phyloP scores from a whole-genome alignment of 495 filamentous ascomycete species.

The Penicillium psychrofluorescens region DNA sequence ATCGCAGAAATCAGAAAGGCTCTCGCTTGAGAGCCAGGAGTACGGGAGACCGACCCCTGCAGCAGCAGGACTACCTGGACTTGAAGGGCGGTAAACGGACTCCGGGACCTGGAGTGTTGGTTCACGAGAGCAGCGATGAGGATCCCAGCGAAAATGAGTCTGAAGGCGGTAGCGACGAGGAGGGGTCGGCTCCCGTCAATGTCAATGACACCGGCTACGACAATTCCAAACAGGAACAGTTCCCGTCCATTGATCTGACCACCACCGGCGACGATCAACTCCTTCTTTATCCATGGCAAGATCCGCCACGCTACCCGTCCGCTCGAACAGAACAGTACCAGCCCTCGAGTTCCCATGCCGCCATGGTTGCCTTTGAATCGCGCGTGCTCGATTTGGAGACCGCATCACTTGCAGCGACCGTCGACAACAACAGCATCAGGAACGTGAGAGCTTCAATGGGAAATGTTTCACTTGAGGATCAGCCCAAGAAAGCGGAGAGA shows the following conservation, averaged over 20 bases:
- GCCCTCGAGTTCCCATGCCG: conserved; percentile 36
- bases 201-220: conserved; percentile 23
- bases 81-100: conserved; percentile 21
- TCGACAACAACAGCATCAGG: conserved; percentile 53
- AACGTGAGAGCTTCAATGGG: conserved; percentile 52
- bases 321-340: conserved; percentile 29
- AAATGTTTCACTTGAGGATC: conserved; percentile 49
- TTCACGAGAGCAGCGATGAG: conserved; percentile 39
- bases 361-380: conserved; percentile 37
- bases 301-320: conserved; percentile 22
- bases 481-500: conserved; percentile 28
- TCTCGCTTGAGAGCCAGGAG: conserved; percentile 38
- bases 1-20: conserved; percentile 11
- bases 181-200: conserved; percentile 25
- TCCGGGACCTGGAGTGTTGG: conserved; percentile 39
- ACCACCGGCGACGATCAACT: conserved; percentile 14
- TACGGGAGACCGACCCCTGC: conserved; percentile 34
- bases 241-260: conserved; percentile 13
- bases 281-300: conserved; percentile 37
- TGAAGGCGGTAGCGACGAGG: conserved; percentile 9
- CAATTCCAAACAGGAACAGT: conserved; percentile 17
- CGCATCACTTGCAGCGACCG: conserved; percentile 58
- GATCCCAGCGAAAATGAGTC: conserved; percentile 23
- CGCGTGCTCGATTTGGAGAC: conserved; percentile 39
- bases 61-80: conserved; percentile 35